Evolutionary conservation across 2,329 filamentous ascomycete genomes (phyloP).

Genomic region (Calonectria pseudoreteaudii): DNA sequence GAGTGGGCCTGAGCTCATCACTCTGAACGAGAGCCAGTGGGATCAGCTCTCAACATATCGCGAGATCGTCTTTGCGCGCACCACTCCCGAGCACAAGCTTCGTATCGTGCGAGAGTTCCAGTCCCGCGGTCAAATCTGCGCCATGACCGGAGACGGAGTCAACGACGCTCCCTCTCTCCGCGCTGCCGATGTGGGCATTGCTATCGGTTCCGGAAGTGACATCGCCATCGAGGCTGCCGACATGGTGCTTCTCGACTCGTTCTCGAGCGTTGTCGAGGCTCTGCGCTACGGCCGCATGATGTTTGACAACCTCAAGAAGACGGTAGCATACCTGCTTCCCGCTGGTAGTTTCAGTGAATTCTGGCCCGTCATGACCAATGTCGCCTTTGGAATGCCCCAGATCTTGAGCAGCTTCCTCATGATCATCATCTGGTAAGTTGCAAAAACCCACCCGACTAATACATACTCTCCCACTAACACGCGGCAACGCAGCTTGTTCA

Average conservation of each 20-base stretch:
- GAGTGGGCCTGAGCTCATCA: constrained; percentile 73
- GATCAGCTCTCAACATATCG: constrained; percentile 71
- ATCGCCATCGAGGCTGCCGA: constrained; percentile 85
- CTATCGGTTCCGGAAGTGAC: constrained; percentile 83
- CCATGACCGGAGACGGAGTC: constrained; percentile 89
- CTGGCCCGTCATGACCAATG: constrained; percentile 80
- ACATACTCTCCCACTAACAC: no score
- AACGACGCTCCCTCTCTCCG: constrained; percentile 87
- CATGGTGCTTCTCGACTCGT: constrained; percentile 84
- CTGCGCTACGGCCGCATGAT: constrained; percentile 79
- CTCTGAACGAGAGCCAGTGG: constrained; percentile 77
- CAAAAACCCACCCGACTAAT: no score
- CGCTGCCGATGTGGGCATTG: constrained; percentile 85
- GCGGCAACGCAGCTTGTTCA: constrained; percentile 70
- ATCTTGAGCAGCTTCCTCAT: constrained; percentile 80
- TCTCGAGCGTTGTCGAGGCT: constrained; percentile 78
- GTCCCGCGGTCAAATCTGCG: constrained; percentile 73
- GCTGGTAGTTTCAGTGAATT: constrained; percentile 82
- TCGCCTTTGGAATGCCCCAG: constrained; percentile 79
- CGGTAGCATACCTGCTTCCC: constrained; percentile 76
- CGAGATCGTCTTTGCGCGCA: constrained; percentile 80
- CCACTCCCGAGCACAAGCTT: constrained; percentile 83
- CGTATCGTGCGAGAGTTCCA: constrained; percentile 84
- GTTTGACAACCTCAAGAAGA: constrained; percentile 84
- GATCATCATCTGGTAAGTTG: constrained; percentile 69